Percentiles rank a stretch among this genome's conserved stretches.
Evolutionary conservation across 768 basidiomycete genomes (phyloP).

Genomic region (Amanita exitialis): DNA sequence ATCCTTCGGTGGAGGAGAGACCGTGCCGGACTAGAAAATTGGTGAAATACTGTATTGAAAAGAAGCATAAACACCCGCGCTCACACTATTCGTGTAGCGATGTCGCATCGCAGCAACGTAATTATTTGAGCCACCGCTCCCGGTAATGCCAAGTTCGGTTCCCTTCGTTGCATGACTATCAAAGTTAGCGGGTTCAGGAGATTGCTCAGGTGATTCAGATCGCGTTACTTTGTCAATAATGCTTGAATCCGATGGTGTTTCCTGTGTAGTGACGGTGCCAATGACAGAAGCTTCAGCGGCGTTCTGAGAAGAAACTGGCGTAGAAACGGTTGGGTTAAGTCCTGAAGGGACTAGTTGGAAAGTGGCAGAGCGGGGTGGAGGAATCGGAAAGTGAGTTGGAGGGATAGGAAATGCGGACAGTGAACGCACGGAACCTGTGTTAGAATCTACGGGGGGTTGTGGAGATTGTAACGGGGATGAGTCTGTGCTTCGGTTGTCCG

Average conservation of each 20-base stretch:
- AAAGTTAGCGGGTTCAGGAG: neutral
- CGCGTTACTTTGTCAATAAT: neutral
- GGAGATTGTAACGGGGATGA: slow-evolving; percentile 27
- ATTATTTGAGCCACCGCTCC: slow-evolving; percentile 37
- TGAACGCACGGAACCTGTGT: slow-evolving; percentile 51
- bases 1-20: slow-evolving; percentile 49
- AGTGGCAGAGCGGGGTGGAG: slow-evolving; percentile 1
- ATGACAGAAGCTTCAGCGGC: neutral
- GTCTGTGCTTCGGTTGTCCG: slow-evolving; percentile 2
- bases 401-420: slow-evolving; percentile 67
- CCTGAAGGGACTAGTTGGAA: neutral
- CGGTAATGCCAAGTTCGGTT: slow-evolving; percentile 43
- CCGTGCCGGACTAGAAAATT: slow-evolving; percentile 31
- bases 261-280: neutral
- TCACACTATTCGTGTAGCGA: slow-evolving; percentile 47
- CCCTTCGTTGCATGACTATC: neutral
- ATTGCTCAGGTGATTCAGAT: neutral
- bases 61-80: slow-evolving; percentile 16
- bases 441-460: slow-evolving; percentile 25
- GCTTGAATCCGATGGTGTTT: neutral
- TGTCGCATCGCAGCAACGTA: slow-evolving; percentile 63
- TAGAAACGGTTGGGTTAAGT: neutral
- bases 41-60: slow-evolving; percentile 4
- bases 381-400: slow-evolving; percentile 63
- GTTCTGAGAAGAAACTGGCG: neutral